Percentiles rank a stretch among this genome's conserved stretches.
Conservation (phyloP, 148 eudicot genomes). For the Cornus florida region DNA sequence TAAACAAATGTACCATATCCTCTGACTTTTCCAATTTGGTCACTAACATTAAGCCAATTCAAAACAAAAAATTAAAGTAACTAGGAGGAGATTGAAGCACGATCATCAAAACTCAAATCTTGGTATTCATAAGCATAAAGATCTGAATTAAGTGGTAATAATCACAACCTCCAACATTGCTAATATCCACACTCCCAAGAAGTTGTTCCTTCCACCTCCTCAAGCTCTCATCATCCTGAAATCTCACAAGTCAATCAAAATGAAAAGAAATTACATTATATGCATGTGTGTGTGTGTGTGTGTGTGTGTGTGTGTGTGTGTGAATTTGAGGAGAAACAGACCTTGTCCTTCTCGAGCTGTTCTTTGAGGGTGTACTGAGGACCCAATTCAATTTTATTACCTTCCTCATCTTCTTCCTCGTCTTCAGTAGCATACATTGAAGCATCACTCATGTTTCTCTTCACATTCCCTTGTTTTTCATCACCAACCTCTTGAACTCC, state of each 20-base stretch:
- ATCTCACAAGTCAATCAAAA: background rate
- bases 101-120: background rate
- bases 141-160: background rate
- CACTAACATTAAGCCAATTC: background rate
- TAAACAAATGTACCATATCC: no score
- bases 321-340: conserved; percentile 2
- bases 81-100: background rate
- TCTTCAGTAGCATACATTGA: conserved; percentile 51
- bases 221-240: conserved; percentile 73
- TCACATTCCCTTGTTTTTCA: conserved; percentile 21
- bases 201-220: conserved; percentile 75
- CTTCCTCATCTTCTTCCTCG: conserved; percentile 52
- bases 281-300: background rate
- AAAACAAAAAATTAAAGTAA: background rate
- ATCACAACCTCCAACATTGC: conserved; percentile 49
- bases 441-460: conserved; percentile 40
- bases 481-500: conserved; percentile 22
- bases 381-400: conserved; percentile 46
- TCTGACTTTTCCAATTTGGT: no score
- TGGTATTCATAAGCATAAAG: background rate
- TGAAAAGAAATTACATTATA: background rate
- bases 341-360: conserved; percentile 69
- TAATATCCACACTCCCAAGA: conserved; percentile 56
- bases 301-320: background rate
- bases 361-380: conserved; percentile 56